Conservation (phyloP, 2,329 filamentous ascomycete species). For the Hirsutella minnesotensis region DNA sequence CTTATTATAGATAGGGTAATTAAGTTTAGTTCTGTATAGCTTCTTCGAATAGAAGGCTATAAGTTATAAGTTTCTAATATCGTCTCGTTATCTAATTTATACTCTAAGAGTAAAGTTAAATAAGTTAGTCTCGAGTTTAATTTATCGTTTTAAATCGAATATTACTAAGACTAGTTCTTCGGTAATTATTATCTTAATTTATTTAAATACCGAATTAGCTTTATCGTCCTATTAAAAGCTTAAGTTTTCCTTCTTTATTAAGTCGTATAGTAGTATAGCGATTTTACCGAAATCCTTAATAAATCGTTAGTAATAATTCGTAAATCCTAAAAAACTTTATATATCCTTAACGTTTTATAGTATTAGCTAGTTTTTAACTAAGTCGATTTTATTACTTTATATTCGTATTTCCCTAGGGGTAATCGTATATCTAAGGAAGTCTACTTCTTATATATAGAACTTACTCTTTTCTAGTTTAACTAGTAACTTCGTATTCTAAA, state of each 20-base stretch:
- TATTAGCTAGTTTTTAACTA: constrained; percentile 3
- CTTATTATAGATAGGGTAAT: constrained; percentile 13
- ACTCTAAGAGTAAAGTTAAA: constrained; percentile 1
- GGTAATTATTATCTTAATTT: not conserved
- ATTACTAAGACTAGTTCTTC: not conserved
- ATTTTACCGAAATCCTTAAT: constrained; percentile 7
- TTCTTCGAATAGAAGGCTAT: constrained; percentile 9
- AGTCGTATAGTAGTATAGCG: not conserved
- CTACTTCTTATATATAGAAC: constrained; percentile 1
- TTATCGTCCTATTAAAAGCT: not conserved
- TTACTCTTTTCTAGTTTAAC: not conserved
- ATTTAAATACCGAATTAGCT: not conserved
- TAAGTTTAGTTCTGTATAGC: constrained; percentile 6
- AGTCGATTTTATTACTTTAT: not conserved
- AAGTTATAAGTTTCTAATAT: constrained; percentile 4
- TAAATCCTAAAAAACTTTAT: constrained; percentile 4
- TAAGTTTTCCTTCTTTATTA: not conserved
- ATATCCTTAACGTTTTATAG: constrained; percentile 3
- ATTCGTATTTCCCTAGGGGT: not conserved
- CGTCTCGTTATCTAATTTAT: constrained; percentile 6
- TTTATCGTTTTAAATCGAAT: not conserved
- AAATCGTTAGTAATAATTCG: constrained; percentile 9
- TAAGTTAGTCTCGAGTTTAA: not conserved
- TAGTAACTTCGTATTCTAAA: constrained; percentile 1
- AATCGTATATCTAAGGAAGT: constrained; percentile 1